phyloP scores from a whole-genome alignment of 805 yeast genomes.

The Jamesozyma hellenica region DNA sequence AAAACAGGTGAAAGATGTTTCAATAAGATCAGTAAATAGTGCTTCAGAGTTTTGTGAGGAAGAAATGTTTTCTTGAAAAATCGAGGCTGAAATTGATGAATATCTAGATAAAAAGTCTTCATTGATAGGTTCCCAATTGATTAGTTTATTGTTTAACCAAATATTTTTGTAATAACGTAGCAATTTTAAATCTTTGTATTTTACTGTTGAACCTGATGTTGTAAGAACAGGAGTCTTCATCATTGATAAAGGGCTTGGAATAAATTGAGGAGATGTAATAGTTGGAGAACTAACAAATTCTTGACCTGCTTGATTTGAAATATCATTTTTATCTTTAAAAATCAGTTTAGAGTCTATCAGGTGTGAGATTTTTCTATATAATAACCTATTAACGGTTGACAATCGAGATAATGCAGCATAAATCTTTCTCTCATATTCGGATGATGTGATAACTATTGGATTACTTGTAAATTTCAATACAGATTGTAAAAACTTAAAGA shows the following conservation, averaged over 20 bases:
- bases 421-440: slow-evolving; percentile 7
- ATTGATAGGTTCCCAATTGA: slow-evolving; percentile 28
- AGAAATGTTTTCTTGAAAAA: slow-evolving; percentile 23
- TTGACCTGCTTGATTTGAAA: slow-evolving; percentile 7
- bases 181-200: slow-evolving; percentile 24
- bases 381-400: slow-evolving; percentile 18
- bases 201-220: slow-evolving; percentile 4
- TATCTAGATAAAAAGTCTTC: slow-evolving; percentile 26
- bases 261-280: slow-evolving; percentile 23
- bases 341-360: slow-evolving; percentile 16
- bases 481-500: slow-evolving; percentile 22
- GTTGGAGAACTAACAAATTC: slow-evolving; percentile 21
- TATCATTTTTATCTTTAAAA: slow-evolving; percentile 10
- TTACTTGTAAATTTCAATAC: slow-evolving; percentile 9
- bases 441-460: slow-evolving; percentile 12
- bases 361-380: slow-evolving; percentile 15
- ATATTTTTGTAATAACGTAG: slow-evolving; percentile 28
- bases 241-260: slow-evolving; percentile 20
- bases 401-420: slow-evolving; percentile 13
- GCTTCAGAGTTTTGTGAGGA: slow-evolving; percentile 16
- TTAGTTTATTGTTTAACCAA: slow-evolving; percentile 32
- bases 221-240: slow-evolving; percentile 9
- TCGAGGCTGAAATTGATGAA: slow-evolving; percentile 26
- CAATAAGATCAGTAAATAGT: slow-evolving; percentile 23
- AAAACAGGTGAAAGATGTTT: slow-evolving; percentile 33